Base-by-base conservation (phyloP, 441 rosid species). In the Croton laevigatus region DNA sequence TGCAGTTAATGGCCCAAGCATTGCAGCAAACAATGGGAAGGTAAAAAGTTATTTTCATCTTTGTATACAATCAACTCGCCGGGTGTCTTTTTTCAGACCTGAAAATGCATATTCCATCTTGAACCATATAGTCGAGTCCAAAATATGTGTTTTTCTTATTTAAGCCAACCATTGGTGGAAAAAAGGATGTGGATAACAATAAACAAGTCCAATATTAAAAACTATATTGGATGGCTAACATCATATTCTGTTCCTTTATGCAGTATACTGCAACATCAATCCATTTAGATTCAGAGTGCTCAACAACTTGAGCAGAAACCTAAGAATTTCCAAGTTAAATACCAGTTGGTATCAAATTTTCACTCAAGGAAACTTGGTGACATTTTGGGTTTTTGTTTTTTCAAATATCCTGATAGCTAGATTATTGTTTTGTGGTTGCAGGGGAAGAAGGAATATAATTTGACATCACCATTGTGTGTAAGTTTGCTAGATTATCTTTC, bases 221-320 rank as follows among this genome's bases (percentile, higher is more conserved):
- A 16, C 1, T 36, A 27, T 36, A 5, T 54, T 3, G 16, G 51
- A 8, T 22, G 4, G 20, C 52, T 74, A 42, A 44, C 40, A n/a
- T 54, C 13, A n/a, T 38, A 6, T 13, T 36, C 6, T 37, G 20
- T 48, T 36, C 62, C 32, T 73, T 22, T 48, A n/a, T 38, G 73
- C 71, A 87, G 91, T 88, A 79, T 62, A 74, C 37, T 58, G 77
- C 75, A 55, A 61, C 51, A 22, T 65, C 46, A 40, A 72, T 74
- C 74, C 86, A 74, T 72, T 75, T 84, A 55, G 89, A 79, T 77
- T 86, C 91, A 14, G 91, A 87, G 75, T 81, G 90, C 86, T 88
- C 90, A 75, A 82, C 86, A 19, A 87, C 82, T 71, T 82, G 75
- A 75, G 73, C 71, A 34, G 86, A 84, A 68, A 65, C 74, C 69